Percentiles rank a stretch among this genome's conserved stretches.
Conservation (phyloP, 2,329 filamentous ascomycete species). For the Cytospora mali region DNA sequence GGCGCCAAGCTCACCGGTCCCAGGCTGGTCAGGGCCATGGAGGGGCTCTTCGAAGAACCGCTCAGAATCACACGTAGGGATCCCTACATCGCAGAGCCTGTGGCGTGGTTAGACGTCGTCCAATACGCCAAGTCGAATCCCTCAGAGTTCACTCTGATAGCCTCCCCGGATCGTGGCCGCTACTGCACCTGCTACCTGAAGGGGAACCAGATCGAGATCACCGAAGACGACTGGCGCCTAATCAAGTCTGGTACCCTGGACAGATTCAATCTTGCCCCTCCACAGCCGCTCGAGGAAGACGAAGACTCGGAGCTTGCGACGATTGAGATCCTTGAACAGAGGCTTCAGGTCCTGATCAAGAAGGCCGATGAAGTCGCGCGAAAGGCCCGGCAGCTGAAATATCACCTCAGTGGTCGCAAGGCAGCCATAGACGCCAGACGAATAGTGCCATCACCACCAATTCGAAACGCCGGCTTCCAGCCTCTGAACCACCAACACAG, state of each 20-base stretch:
- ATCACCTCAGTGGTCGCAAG: constrained; percentile 74
- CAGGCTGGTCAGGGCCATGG: constrained; percentile 82
- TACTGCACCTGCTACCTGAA: constrained; percentile 83
- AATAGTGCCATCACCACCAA: constrained; percentile 39
- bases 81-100: constrained; percentile 54
- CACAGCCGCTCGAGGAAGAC: constrained; percentile 80
- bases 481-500: constrained; percentile 37
- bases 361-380: constrained; percentile 73
- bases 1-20: constrained; percentile 82
- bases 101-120: constrained; percentile 85
- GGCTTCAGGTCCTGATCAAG: constrained; percentile 75
- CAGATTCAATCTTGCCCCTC: constrained; percentile 70
- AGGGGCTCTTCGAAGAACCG: constrained; percentile 81
- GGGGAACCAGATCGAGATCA: constrained; percentile 80
- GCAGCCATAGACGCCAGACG: constrained; percentile 71
- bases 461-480: constrained; percentile 43
- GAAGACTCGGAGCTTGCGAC: constrained; percentile 84
- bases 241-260: constrained; percentile 83
- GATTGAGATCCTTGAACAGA: constrained; percentile 80
- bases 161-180: constrained; percentile 67
- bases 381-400: constrained; percentile 74
- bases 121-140: constrained; percentile 81
- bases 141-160: constrained; percentile 73
- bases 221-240: constrained; percentile 83
- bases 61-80: constrained; percentile 62